A percentile compares a stretch with the other conserved stretches of the same genome.
Evolutionary conservation across 2,329 filamentous ascomycete species (phyloP).

Genomic region (Pseudogymnoascus sp.): DNA sequence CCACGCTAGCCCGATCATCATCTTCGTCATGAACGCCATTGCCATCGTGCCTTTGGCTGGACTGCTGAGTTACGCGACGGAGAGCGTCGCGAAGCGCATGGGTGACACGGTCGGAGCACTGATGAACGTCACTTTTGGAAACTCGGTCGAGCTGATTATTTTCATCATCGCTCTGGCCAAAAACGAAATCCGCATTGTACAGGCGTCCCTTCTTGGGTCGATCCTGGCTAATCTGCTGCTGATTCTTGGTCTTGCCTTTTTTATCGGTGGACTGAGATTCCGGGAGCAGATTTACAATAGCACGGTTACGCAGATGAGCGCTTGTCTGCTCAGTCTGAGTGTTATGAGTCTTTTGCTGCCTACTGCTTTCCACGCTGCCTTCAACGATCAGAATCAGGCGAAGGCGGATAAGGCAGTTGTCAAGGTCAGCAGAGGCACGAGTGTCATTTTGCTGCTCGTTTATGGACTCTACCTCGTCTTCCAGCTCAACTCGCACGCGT

Average conservation of each 20-base stretch:
- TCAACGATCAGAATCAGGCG: slow-evolving; percentile 43
- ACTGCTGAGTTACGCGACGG: slow-evolving; percentile 64
- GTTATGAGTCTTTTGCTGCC: slow-evolving; percentile 84
- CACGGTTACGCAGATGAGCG: slow-evolving; percentile 93
- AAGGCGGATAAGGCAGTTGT: slow-evolving; percentile 64
- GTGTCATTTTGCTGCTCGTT: slow-evolving; percentile 72
- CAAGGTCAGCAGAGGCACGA: slow-evolving; percentile 82
- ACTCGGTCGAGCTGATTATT: slow-evolving; percentile 73
- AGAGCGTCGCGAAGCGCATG: slow-evolving; percentile 64
- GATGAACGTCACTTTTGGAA: slow-evolving; percentile 71
- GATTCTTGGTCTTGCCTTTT: slow-evolving; percentile 86
- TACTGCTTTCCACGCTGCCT: slow-evolving; percentile 88
- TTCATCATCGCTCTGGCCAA: slow-evolving; percentile 74
- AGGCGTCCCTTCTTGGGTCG: slow-evolving; percentile 81
- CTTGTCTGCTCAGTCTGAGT: slow-evolving; percentile 80
- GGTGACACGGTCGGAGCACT: slow-evolving; percentile 66
- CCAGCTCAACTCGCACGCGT: slow-evolving; percentile 84
- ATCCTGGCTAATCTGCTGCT: slow-evolving; percentile 83
- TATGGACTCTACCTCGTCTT: slow-evolving; percentile 81
- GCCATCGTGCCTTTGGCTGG: slow-evolving; percentile 69
- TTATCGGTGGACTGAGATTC: slow-evolving; percentile 76
- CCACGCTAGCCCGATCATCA: slow-evolving; percentile 46
- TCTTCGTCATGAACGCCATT: slow-evolving; percentile 68
- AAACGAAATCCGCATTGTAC: slow-evolving; percentile 82
- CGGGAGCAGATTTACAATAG: slow-evolving; percentile 94